A percentile compares a stretch with the other conserved stretches of the same genome.
Evolutionary conservation across 179 eudicot genomes (phyloP).

Genomic region (Amaranthus tricolor): DNA sequence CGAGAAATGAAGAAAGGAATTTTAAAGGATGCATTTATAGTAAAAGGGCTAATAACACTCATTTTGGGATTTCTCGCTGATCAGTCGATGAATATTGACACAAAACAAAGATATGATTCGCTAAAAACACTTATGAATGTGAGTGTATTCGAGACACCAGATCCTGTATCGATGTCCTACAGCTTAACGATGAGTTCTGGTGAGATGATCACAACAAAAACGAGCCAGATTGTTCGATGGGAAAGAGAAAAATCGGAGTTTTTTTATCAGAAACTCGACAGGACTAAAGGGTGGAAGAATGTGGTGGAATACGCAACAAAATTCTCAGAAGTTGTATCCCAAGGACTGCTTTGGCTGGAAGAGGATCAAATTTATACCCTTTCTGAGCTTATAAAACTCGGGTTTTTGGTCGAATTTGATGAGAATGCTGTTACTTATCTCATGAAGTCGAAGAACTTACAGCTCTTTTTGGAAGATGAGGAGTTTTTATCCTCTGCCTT

Average conservation of each 20-base stretch:
- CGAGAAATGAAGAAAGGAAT: slow-evolving; percentile 21
- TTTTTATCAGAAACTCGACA: slow-evolving; percentile 42
- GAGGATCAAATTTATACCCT: slow-evolving; percentile 41
- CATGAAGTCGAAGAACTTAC: slow-evolving; percentile 59
- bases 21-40: slow-evolving; percentile 31
- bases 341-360: slow-evolving; percentile 61
- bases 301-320: slow-evolving; percentile 50
- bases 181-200: slow-evolving; percentile 45
- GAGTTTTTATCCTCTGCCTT: slow-evolving; percentile 47
- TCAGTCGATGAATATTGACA: slow-evolving; percentile 33
- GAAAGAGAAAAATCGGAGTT: slow-evolving; percentile 41
- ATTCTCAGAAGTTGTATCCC: slow-evolving; percentile 52
- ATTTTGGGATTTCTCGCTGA: slow-evolving; percentile 59
- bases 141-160: slow-evolving; percentile 36
- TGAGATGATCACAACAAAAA: slow-evolving; percentile 30
- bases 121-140: slow-evolving; percentile 37
- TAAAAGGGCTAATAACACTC: slow-evolving; percentile 49
- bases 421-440: slow-evolving; percentile 51
- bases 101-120: slow-evolving; percentile 37
- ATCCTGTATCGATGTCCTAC: slow-evolving; percentile 38
- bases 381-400: slow-evolving; percentile 52
- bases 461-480: slow-evolving; percentile 59
- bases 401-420: slow-evolving; percentile 47
- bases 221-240: slow-evolving; percentile 56
- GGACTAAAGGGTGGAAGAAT: slow-evolving; percentile 27